Evolutionary conservation across 345 rosid genomes (phyloP).

Genomic region (Kernera saxatilis): DNA sequence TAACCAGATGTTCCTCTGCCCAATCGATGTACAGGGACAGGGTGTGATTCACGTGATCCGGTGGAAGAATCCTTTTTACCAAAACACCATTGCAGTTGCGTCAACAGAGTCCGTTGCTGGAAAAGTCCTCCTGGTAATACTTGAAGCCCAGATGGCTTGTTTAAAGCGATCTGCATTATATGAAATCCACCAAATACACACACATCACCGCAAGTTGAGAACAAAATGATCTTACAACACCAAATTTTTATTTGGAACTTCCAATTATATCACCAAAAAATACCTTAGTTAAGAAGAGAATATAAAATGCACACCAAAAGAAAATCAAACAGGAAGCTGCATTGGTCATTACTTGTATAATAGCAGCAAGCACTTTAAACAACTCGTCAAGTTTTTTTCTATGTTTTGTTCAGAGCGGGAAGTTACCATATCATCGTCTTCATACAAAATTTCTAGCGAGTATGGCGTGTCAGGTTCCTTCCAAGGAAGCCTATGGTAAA

Average conservation of each 20-base stretch:
- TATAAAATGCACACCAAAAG: neutral
- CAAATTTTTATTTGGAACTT: neutral
- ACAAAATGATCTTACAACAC: neutral
- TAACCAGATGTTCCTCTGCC: slow-evolving; percentile 96
- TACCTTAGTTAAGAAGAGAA: neutral
- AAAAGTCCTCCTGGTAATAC: slow-evolving; percentile 92
- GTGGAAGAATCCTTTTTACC: slow-evolving; percentile 31
- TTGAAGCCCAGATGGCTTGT: slow-evolving; percentile 92
- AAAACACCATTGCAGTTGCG: slow-evolving; percentile 66
- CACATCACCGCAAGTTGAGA: neutral
- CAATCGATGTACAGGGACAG: slow-evolving; percentile 84
- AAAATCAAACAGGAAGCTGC: neutral
- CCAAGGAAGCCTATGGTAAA: slow-evolving; percentile 89
- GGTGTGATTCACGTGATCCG: slow-evolving; percentile 38
- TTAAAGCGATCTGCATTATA: slow-evolving; percentile 62
- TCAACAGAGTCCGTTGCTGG: slow-evolving; percentile 81
- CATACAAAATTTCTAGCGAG: slow-evolving; percentile 49
- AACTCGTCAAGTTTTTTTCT: neutral
- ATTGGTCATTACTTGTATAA: neutral
- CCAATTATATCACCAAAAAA: neutral
- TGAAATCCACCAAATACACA: neutral
- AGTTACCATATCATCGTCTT: slow-evolving; percentile 71
- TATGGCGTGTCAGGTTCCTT: slow-evolving; percentile 70
- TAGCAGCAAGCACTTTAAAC: neutral
- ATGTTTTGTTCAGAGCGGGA: neutral